Base-by-base conservation (phyloP, 495 filamentous ascomycete species). In the Hypoxylon trugodes region DNA sequence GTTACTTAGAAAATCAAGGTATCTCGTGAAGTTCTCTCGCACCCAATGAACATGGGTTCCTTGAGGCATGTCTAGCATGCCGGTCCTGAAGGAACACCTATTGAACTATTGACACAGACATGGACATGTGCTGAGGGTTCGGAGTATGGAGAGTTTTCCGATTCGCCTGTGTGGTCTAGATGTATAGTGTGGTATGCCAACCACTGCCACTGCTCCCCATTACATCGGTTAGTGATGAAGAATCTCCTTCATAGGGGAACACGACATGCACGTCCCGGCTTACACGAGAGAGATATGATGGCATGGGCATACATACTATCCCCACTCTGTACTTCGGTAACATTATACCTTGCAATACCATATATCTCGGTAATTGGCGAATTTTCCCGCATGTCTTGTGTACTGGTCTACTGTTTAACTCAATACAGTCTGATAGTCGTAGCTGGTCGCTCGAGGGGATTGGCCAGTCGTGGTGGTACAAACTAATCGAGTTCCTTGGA, bases 351-450 rank as follows among this genome's bases (percentile, higher is more conserved):
- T 65, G 68, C 54, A 54, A 48, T 36, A 61, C 64, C 13, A 25
- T 60, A 35, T 45, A 63, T 55, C 36, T 72, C 67, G 60, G 63
- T 65, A 68, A 72, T 72, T 72, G 67, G 61, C 55, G 57, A 60
- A 68, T 68, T 66, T 63, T 68, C 54, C 70, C 67, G 70, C 58
- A 47, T 72, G 67, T 70, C 50, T 70, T 58, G 59, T 61, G 22
- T 49, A 12, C 6, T 61, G 53, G 50, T 41, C 33, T 51, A 21
- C 40, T 45, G 40, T 65, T 36, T 52, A 58, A 59, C 32, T 33
- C 37, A 55, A 28, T 60, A 19, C 24, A 47, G 43, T 32, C 43
- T 51, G 25, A 36, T 57, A 52, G 33, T 22, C 30, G 47, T 36
- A 40, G 36, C 18, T 49, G 32, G 47, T 36, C 46, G 36, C 18